phyloP scores from a whole-genome alignment of 331 rosid genomes.

The Spiraea crenata region DNA sequence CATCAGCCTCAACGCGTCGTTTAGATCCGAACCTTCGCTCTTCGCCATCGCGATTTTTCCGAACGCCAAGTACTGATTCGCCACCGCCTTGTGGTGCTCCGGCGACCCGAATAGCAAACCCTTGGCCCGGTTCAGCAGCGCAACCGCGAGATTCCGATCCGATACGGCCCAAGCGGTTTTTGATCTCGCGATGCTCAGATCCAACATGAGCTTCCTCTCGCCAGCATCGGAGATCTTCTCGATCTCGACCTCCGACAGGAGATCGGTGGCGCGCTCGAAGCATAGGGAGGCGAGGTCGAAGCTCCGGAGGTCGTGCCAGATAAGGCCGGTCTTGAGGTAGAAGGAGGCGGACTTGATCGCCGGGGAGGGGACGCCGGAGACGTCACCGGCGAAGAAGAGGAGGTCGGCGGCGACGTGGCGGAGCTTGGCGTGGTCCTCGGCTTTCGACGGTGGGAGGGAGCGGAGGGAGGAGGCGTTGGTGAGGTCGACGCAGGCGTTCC shows the following conservation, averaged over 20 bases:
- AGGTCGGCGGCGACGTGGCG: constrained; percentile 80
- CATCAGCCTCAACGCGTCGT: constrained; percentile 76
- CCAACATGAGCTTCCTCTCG: constrained; percentile 58
- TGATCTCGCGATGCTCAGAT: constrained; percentile 68
- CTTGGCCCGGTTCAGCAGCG: constrained; percentile 75
- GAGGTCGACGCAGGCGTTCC: constrained; percentile 93
- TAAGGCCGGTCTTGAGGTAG: constrained; percentile 70
- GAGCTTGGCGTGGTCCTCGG: constrained; percentile 59
- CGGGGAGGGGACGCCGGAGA: constrained; percentile 64
- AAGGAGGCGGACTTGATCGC: constrained; percentile 63
- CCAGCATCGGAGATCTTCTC: constrained; percentile 33
- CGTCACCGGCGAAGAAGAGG: constrained; percentile 48
- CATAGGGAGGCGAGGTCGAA: constrained; percentile 84
- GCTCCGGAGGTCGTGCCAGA: constrained; percentile 62
- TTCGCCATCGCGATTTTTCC: constrained; percentile 57
- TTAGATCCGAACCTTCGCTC: constrained; percentile 33
- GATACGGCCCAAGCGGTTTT: constrained; percentile 81
- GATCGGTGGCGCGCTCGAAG: constrained; percentile 80
- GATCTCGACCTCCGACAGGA: constrained; percentile 48
- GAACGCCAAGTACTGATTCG: constrained; percentile 55
- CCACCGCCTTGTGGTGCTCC: constrained; percentile 54
- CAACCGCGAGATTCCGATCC: constrained; percentile 63
- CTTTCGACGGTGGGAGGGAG: constrained; percentile 39
- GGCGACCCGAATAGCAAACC: constrained; percentile 53
- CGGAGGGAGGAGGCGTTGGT: constrained; percentile 61